Percentiles rank a stretch among this genome's conserved stretches.
These are phyloP conservation scores for Coemansia sp. DNA, from an alignment of 192 early-diverging fungal species.

Conservation along the genomic window DNA sequence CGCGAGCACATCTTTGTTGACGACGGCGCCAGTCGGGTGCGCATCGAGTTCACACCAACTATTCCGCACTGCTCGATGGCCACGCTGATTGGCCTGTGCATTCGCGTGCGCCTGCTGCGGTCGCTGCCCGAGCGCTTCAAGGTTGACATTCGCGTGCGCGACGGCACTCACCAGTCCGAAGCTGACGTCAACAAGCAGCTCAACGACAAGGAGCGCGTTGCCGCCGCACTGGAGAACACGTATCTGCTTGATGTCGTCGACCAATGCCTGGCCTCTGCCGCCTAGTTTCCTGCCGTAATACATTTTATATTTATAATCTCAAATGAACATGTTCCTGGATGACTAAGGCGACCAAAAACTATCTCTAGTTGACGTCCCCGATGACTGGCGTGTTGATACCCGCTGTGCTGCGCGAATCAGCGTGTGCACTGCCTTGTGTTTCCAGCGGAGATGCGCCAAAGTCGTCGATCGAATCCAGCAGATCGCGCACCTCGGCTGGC, in stretches of 20 bases:
- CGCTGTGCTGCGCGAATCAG: constrained; percentile 18
- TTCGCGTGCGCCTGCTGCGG: constrained; percentile 86
- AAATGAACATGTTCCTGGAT: constrained; percentile 7
- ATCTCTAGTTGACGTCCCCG: constrained; percentile 20
- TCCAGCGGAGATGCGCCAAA: not conserved
- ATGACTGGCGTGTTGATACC: constrained; percentile 43
- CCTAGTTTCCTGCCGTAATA: constrained; percentile 13
- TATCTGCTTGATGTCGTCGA: constrained; percentile 95
- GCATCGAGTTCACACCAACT: constrained; percentile 91
- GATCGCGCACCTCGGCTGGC: constrained; percentile 39
- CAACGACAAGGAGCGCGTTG: constrained; percentile 98
- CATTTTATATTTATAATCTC: constrained; percentile 19
- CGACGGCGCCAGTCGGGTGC: constrained; percentile 64
- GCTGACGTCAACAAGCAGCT: constrained; percentile 96
- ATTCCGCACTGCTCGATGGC: constrained; percentile 99
- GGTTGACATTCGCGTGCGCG: constrained; percentile 85
- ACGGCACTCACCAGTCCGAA: constrained; percentile 96
- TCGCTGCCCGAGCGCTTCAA: constrained; percentile 89
- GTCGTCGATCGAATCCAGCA: constrained; percentile 43
- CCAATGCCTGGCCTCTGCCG: constrained; percentile 72
- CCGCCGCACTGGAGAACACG: constrained; percentile 93
- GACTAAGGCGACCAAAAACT: no score
- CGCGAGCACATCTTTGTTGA: constrained; percentile 80
- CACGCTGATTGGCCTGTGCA: constrained; percentile 95
- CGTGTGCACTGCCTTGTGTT: not conserved